Evolutionary conservation across 768 basidiomycete species (phyloP).

Genomic region (Mycena sanguinolenta): DNA sequence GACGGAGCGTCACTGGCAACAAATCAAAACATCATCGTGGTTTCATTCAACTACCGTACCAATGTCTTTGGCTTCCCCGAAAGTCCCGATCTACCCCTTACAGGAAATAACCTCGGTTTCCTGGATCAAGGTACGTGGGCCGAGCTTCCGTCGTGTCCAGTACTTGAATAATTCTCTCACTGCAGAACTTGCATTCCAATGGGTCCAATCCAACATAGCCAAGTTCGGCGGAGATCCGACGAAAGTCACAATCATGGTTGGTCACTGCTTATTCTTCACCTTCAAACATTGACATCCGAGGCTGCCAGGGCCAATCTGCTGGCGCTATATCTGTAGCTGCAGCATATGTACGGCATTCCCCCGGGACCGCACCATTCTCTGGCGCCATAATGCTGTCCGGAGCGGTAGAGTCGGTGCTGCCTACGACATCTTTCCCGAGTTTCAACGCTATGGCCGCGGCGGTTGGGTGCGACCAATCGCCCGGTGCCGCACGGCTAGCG

Average conservation of each 20-base stretch:
- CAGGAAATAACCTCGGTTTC: conserved; percentile 32
- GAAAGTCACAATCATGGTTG: conserved; percentile 33
- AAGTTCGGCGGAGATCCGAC: conserved; percentile 12
- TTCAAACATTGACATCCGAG: not conserved
- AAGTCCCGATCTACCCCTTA: conserved; percentile 26
- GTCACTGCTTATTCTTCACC: not conserved
- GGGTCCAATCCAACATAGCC: conserved; percentile 8
- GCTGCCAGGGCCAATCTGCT: conserved; percentile 27
- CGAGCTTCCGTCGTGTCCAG: not conserved
- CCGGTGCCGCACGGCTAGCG: conserved; percentile 38
- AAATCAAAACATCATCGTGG: conserved; percentile 24
- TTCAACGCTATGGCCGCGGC: conserved; percentile 34
- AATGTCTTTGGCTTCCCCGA: conserved; percentile 34
- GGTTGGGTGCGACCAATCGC: conserved; percentile 36
- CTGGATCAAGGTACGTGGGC: conserved; percentile 46
- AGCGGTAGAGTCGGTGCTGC: not conserved
- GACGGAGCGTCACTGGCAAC: conserved; percentile 27
- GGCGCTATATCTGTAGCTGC: conserved; percentile 10
- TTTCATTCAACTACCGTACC: conserved; percentile 32
- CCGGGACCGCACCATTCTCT: conserved; percentile 23
- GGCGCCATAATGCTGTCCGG: conserved; percentile 30
- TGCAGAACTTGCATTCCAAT: conserved; percentile 2
- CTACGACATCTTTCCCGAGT: conserved; percentile 9
- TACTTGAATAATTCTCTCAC: not conserved
- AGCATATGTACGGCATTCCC: not conserved